Base-by-base conservation (phyloP, 2,329 filamentous ascomycete species). In the Fonsecaea pugnacius region DNA sequence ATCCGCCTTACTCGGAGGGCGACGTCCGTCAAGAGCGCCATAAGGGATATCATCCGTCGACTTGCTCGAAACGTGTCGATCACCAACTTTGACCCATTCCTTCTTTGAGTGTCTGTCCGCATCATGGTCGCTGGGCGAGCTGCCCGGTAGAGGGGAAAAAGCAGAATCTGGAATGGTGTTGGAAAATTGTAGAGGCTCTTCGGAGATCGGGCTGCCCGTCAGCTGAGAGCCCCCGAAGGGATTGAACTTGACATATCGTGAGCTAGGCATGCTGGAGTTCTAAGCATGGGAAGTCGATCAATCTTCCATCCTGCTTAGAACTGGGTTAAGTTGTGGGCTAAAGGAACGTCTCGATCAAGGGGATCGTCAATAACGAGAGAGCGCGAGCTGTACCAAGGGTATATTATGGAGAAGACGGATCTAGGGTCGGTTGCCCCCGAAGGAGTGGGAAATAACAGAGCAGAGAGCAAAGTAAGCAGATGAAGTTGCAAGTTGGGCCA, bases 181-280 rank as follows among this genome's bases (percentile, higher is more conserved):
- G 16, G 58, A 62, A 40, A 62, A 65, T 21, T 65, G 59, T n/a
- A 59, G 12, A 30, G 58, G 58, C 30, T 62, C 58, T 35, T 60
- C 57, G 24, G 51, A 24, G 32, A 50, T 24, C 21, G 62, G 62
- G 36, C 38, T 35, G 14, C 48, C 24, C 3, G 36, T 59, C 55
- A 30, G 32, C 33, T 52, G 51, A 30, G 52, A 35, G 36, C 21
- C 32, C 32, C 24, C 62, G 21, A 65, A 57, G n/a, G 53, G 62
- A 36, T 61, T 61, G 38, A 65, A 58, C n/a, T 46, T 58, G 7
- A 53, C 40, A 54, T 65, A 65, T 51, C 50, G 51, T 36, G 62
- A 58, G 32, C 38, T 43, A 24, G 52, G 30, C 62, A 65, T 65
- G 33, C 6, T 35, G 24, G 32, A 3, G 2, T 46, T 21, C 9